phyloP scores from a whole-genome alignment of 345 rosid genomes.

The Gossypium bickii region DNA sequence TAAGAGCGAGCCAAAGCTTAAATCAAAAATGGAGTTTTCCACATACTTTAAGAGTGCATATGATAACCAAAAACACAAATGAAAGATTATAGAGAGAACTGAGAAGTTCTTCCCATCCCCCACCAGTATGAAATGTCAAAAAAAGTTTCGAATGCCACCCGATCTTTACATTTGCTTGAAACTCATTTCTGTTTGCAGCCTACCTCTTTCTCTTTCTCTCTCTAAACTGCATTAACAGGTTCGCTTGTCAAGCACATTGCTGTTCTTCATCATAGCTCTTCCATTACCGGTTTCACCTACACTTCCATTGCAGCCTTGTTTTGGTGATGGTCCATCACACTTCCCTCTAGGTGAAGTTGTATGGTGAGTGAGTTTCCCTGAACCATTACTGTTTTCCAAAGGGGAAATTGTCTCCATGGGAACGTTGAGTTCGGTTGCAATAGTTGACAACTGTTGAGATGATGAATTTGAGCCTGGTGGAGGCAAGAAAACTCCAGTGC shows the following conservation, averaged over 20 bases:
- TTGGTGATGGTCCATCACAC: slow-evolving; percentile 20
- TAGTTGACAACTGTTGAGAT: slow-evolving; percentile 23
- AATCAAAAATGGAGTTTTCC: slow-evolving; percentile 13
- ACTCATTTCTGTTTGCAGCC: slow-evolving; percentile 43
- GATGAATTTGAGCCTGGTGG: slow-evolving; percentile 47
- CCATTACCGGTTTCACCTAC: slow-evolving; percentile 19
- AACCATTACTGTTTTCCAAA: slow-evolving; percentile 28
- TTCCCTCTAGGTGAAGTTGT: slow-evolving; percentile 24
- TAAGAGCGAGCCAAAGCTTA: not conserved
- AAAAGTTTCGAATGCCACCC: slow-evolving; percentile 28
- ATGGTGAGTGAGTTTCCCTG: slow-evolving; percentile 22
- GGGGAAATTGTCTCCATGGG: slow-evolving; percentile 18
- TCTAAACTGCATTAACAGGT: slow-evolving; percentile 28
- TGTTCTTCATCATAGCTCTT: slow-evolving; percentile 23
- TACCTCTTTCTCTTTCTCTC: slow-evolving; percentile 14
- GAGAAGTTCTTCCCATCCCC: not conserved
- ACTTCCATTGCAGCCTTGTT: slow-evolving; percentile 40
- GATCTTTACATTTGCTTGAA: slow-evolving; percentile 58
- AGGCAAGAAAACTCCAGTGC: slow-evolving; percentile 97
- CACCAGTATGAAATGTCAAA: slow-evolving; percentile 22
- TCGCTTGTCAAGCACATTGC: slow-evolving; percentile 17
- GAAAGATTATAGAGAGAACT: not conserved
- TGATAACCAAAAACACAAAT: not conserved
- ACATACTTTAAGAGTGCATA: slow-evolving; percentile 13
- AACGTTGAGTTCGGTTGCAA: slow-evolving; percentile 19